phyloP scores from a whole-genome alignment of 2,329 filamentous ascomycete species.

The Penicillium rolfsii region DNA sequence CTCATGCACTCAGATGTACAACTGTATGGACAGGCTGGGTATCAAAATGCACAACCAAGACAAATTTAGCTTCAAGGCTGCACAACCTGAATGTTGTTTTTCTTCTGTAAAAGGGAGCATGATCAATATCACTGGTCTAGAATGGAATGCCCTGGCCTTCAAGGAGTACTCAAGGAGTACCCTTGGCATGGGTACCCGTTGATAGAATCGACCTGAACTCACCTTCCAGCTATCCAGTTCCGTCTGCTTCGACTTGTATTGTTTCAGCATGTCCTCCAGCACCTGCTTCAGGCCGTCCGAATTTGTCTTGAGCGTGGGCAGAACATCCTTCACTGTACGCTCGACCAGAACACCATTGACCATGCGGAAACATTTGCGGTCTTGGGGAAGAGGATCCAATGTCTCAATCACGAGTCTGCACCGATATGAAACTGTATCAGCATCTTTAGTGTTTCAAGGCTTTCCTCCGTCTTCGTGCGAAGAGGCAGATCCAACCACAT shows the following conservation, averaged over 20 bases:
- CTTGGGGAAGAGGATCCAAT: slow-evolving; percentile 74
- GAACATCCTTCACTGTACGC: slow-evolving; percentile 87
- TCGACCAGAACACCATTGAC: slow-evolving; percentile 97
- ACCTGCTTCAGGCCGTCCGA: slow-evolving; percentile 93
- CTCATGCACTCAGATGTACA: slow-evolving; percentile 10
- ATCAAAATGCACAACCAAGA: slow-evolving; percentile 15
- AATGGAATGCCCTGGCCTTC: background rate
- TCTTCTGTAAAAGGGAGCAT: slow-evolving; percentile 42
- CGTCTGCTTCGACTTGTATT: slow-evolving; percentile 92
- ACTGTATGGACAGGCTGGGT: slow-evolving; percentile 8
- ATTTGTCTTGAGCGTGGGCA: slow-evolving; percentile 89
- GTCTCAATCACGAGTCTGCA: slow-evolving; percentile 90
- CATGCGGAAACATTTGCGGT: slow-evolving; percentile 97
- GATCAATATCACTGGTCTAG: slow-evolving; percentile 9
- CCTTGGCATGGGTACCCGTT: background rate
- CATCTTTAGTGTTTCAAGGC: slow-evolving; percentile 9
- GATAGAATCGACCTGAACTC: slow-evolving; percentile 37
- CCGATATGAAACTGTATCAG: slow-evolving; percentile 18
- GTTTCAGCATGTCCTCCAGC: slow-evolving; percentile 89
- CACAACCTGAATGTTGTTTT: slow-evolving; percentile 55
- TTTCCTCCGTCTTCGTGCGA: background rate
- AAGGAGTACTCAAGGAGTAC: background rate
- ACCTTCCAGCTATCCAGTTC: slow-evolving; percentile 99
- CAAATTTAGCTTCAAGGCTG: slow-evolving; percentile 41
- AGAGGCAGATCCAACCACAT: background rate